Evolutionary conservation across 2,329 filamentous ascomycete species (phyloP).

Genomic region (Ascochyta viciae-villosae): DNA sequence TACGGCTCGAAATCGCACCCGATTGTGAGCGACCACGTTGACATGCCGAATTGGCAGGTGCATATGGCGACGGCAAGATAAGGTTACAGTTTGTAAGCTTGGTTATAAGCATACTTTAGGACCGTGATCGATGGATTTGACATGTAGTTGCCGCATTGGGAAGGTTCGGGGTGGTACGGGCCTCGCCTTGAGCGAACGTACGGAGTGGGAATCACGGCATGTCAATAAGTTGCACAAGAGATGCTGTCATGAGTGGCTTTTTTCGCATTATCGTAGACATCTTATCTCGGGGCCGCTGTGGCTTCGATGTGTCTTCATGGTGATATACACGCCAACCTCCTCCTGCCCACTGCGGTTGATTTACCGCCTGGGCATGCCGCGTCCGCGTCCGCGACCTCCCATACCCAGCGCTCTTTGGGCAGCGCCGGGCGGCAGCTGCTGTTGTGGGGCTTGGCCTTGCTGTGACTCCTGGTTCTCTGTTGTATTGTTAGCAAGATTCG

Average conservation of each 20-base stretch:
- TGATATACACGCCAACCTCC: conserved; percentile 29
- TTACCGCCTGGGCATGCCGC: conserved; percentile 83
- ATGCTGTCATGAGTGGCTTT: conserved; percentile 12
- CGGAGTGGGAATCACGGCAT: not conserved
- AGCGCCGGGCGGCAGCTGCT: conserved; percentile 68
- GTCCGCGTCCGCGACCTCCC: conserved; percentile 62
- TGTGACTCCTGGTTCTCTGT: conserved; percentile 89
- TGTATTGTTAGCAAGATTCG: conserved; percentile 26
- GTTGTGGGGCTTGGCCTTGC: conserved; percentile 78
- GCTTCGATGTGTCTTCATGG: conserved; percentile 26
- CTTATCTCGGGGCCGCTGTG: conserved; percentile 22
- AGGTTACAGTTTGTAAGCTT: conserved; percentile 17
- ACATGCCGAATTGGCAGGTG: not conserved
- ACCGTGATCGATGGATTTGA: conserved; percentile 8
- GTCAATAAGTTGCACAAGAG: not conserved
- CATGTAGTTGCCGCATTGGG: not conserved
- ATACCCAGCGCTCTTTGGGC: conserved; percentile 88
- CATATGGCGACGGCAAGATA: conserved; percentile 14
- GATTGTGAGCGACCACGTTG: not conserved
- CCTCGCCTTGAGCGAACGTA: not conserved
- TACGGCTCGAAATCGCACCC: no score
- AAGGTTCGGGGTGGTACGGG: conserved; percentile 2
- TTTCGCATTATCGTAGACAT: conserved; percentile 45
- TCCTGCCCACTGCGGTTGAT: conserved; percentile 6
- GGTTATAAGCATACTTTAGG: conserved; percentile 18